These are phyloP conservation scores for Didymella pomorum DNA, from an alignment of 2,329 filamentous ascomycete species.

Conservation along the genomic window DNA sequence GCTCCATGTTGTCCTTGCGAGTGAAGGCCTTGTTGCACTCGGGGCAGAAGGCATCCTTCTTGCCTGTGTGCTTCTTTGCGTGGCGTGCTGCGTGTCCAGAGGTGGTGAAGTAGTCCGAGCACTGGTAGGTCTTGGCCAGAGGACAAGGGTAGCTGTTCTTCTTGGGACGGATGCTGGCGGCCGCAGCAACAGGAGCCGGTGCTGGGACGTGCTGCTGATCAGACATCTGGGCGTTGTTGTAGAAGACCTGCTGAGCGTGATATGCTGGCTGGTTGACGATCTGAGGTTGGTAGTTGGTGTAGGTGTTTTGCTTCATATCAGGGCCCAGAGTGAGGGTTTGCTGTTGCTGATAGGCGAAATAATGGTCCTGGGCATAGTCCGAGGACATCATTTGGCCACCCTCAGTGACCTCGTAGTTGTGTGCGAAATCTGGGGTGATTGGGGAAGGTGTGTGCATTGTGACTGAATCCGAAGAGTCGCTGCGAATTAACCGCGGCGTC, in stretches of 20 bases:
- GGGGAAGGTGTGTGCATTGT: constrained; percentile 56
- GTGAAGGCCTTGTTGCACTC: constrained; percentile 83
- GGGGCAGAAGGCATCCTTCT: constrained; percentile 75
- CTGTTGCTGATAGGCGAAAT: constrained; percentile 34
- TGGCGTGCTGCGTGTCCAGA: constrained; percentile 86
- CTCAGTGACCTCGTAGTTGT: constrained; percentile 28
- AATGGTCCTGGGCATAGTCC: constrained; percentile 37
- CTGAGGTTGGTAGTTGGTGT: constrained; percentile 38
- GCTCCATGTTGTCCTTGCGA: constrained; percentile 87
- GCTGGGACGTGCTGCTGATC: constrained; percentile 38
- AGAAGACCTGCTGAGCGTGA: constrained; percentile 29
- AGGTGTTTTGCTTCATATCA: constrained; percentile 26
- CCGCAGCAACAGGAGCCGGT: constrained; percentile 54
- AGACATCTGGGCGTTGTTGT: constrained; percentile 29
- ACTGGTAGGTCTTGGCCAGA: constrained; percentile 73
- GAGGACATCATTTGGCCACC: constrained; percentile 20
- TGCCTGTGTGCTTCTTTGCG: constrained; percentile 83
- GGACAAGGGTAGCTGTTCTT: constrained; percentile 79
- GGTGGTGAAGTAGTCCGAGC: constrained; percentile 82
- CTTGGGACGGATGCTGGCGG: constrained; percentile 54
- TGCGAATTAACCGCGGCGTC: constrained; percentile 57
- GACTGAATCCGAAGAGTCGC: constrained; percentile 57
- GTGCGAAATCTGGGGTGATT: constrained; percentile 54
- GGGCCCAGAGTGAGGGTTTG: constrained; percentile 12
- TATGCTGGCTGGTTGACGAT: constrained; percentile 33